Conservation (phyloP, 257 asterid genomes). For the Rhazya stricta region DNA sequence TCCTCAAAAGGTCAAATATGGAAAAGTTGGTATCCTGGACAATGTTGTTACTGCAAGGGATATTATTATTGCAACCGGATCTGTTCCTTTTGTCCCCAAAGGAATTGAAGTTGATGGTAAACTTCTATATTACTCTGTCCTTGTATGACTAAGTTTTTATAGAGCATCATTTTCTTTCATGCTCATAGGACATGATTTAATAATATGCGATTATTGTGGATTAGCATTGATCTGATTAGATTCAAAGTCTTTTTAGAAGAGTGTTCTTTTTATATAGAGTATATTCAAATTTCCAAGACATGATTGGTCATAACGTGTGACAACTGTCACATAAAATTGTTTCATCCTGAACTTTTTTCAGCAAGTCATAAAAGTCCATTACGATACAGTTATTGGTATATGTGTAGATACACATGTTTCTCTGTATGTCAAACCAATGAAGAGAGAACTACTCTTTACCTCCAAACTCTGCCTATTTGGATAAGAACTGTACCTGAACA, state of each 20-base stretch:
- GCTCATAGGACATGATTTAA: not conserved
- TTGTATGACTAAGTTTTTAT: not conserved
- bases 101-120: constrained; percentile 51
- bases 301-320: not conserved
- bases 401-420: not conserved
- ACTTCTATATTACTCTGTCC: constrained; percentile 4
- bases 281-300: not conserved
- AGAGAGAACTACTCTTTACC: too few species aligned
- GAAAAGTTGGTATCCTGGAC: constrained; percentile 30
- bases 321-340: too few species aligned
- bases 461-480: not conserved
- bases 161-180: not conserved
- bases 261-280: not conserved
- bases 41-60: constrained; percentile 41
- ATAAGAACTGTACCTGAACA: not conserved
- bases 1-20: constrained; percentile 43
- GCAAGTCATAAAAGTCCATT: not conserved
- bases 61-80: constrained; percentile 47
- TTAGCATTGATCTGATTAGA: not conserved
- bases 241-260: not conserved
- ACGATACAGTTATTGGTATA: too few species aligned
- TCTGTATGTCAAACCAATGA: too few species aligned
- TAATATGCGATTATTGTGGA: not conserved
- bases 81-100: constrained; percentile 50
- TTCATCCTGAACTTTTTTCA: not conserved